Conservation (phyloP, 495 filamentous ascomycete genomes). For the Patellaria atrata region DNA sequence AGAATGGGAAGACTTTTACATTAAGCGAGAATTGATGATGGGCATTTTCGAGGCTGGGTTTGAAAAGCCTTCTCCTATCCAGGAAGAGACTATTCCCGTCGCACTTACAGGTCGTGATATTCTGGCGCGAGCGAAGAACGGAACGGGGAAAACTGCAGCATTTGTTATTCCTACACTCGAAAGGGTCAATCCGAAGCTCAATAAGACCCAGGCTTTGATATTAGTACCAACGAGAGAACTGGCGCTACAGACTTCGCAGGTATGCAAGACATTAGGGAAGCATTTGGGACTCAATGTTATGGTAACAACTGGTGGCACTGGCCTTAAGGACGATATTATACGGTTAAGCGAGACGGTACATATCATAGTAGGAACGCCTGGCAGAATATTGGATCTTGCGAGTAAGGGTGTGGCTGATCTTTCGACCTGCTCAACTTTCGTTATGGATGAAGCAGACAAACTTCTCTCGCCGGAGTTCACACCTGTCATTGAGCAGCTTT, state of each 20-base stretch:
- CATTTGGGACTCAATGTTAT: slow-evolving; percentile 96
- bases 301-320: slow-evolving; percentile 94
- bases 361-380: slow-evolving; percentile 94
- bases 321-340: slow-evolving; percentile 91
- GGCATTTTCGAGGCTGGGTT: slow-evolving; percentile 98
- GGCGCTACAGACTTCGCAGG: slow-evolving; percentile 96
- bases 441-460: slow-evolving; percentile 99
- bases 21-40: slow-evolving; percentile 92
- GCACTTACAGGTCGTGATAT: slow-evolving; percentile 92
- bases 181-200: slow-evolving; percentile 87
- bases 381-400: slow-evolving; percentile 85
- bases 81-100: slow-evolving; percentile 97
- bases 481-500: slow-evolving; percentile 85
- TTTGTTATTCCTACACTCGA: slow-evolving; percentile 94
- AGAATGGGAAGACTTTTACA: slow-evolving; percentile 91
- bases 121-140: slow-evolving; percentile 92
- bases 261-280: slow-evolving; percentile 95
- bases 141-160: slow-evolving; percentile 94
- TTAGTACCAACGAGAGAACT: slow-evolving; percentile 93
- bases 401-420: slow-evolving; percentile 91
- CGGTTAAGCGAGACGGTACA: slow-evolving; percentile 87
- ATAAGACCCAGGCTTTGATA: slow-evolving; percentile 89
- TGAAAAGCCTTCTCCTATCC: slow-evolving; percentile 96
- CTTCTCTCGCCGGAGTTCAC: slow-evolving; percentile 93
- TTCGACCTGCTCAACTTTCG: slow-evolving; percentile 91